phyloP scores from a whole-genome alignment of 2,329 filamentous ascomycete genomes.

The Tolypocladium capitatum region DNA sequence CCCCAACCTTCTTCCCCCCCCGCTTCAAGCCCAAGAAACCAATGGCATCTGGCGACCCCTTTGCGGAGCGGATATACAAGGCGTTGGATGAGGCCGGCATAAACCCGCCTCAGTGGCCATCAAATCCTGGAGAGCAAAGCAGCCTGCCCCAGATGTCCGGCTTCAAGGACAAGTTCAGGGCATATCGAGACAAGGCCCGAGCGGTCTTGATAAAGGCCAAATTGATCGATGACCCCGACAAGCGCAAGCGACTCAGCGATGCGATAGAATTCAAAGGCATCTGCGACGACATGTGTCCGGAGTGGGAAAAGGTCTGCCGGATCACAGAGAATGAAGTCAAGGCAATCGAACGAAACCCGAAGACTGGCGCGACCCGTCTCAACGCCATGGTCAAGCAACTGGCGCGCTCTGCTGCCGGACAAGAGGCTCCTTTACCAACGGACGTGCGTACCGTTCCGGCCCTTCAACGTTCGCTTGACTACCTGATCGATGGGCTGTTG shows the following conservation, averaged over 20 bases:
- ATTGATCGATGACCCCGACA: conserved; percentile 51
- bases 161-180: conserved; percentile 42
- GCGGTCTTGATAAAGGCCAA: conserved; percentile 43
- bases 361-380: conserved; percentile 32
- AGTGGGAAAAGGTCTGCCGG: conserved; percentile 50
- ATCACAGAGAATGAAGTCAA: conserved; percentile 49
- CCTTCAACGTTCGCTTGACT: conserved; percentile 47
- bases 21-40: conserved; percentile 4
- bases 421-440: conserved; percentile 53
- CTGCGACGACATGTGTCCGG: conserved; percentile 57
- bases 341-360: conserved; percentile 36
- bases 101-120: conserved; percentile 40
- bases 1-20: conserved; percentile 11
- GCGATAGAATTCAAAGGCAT: conserved; percentile 56
- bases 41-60: conserved; percentile 20
- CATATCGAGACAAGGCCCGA: conserved; percentile 43
- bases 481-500: conserved; percentile 47
- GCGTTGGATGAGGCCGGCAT: conserved; percentile 43
- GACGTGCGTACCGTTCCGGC: conserved; percentile 50
- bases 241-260: conserved; percentile 46
- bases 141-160: conserved; percentile 38
- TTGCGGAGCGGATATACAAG: conserved; percentile 36
- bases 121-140: conserved; percentile 37
- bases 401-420: conserved; percentile 53
- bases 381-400: conserved; percentile 52